phyloP scores from a whole-genome alignment of 2,329 filamentous ascomycete species.

The Aspergillus felis region DNA sequence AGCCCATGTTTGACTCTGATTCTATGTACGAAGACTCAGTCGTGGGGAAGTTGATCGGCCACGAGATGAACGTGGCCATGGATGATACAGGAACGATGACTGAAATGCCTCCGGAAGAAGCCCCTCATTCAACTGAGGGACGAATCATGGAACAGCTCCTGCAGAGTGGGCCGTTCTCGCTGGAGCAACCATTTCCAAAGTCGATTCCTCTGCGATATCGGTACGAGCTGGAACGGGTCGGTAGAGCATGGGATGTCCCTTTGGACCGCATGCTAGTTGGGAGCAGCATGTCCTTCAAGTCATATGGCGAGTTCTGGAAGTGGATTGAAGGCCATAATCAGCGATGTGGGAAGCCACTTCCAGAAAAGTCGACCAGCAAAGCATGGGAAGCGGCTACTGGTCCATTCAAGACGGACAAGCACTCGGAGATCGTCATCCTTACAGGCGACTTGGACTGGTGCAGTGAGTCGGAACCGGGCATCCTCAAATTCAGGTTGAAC shows the following conservation, averaged over 20 bases:
- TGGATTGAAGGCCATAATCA: conserved; percentile 25
- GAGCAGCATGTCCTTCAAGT: conserved; percentile 18
- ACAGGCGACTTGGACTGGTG: conserved; percentile 41
- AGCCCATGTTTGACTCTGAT: conserved; percentile 19
- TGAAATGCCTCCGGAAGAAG: conserved; percentile 2
- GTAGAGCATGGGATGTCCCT: conserved; percentile 25
- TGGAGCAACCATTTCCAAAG: conserved; percentile 19
- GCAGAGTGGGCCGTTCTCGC: conserved; percentile 34
- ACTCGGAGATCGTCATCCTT: conserved; percentile 38
- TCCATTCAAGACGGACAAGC: conserved; percentile 29
- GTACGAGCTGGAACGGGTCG: conserved; percentile 38
- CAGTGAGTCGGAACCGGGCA: conserved; percentile 24
- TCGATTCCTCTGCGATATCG: conserved; percentile 32
- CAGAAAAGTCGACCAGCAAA: conserved; percentile 27
- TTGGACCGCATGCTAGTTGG: conserved; percentile 27
- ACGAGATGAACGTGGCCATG: conserved; percentile 12
- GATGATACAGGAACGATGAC: neutral
- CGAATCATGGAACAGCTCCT: conserved; percentile 28
- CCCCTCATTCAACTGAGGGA: conserved; percentile 12
- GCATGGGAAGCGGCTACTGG: conserved; percentile 35
- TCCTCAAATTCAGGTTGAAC: conserved; percentile 39
- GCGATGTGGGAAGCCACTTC: conserved; percentile 20
- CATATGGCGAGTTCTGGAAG: conserved; percentile 32
- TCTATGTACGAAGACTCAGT: conserved; percentile 26
- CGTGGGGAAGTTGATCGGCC: conserved; percentile 17